These are phyloP conservation scores for Fusarium papillatum DNA, from an alignment of 2,329 filamentous ascomycete genomes.

Conservation along the genomic window DNA sequence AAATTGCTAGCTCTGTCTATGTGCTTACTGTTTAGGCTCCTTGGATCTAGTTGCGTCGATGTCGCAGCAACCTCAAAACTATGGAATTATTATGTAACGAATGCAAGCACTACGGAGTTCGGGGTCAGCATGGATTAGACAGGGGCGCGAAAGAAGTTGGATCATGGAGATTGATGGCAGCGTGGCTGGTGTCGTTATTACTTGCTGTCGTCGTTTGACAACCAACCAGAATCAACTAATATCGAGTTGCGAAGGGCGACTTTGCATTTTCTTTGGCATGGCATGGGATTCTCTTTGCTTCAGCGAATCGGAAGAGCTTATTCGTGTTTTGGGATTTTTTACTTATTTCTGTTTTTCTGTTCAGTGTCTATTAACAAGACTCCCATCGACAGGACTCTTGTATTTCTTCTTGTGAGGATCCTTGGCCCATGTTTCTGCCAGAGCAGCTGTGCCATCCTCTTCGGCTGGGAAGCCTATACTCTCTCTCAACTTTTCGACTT, in stretches of 20 bases:
- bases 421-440: constrained; percentile 85
- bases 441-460: constrained; percentile 81
- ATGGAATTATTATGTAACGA: constrained; percentile 23
- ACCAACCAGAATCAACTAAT: constrained; percentile 30
- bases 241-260: constrained; percentile 22
- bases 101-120: constrained; percentile 41
- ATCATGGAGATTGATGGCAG: constrained; percentile 23
- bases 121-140: constrained; percentile 40
- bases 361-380: constrained; percentile 59
- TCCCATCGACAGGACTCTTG: constrained; percentile 67
- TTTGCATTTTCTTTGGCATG: constrained; percentile 16
- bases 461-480: constrained; percentile 79
- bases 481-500: constrained; percentile 84
- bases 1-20: constrained; percentile 12
- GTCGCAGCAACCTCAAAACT: constrained; percentile 15
- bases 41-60: constrained; percentile 17
- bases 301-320: constrained; percentile 26
- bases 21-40: background rate
- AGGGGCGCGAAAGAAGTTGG: constrained; percentile 30
- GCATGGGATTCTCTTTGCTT: constrained; percentile 22
- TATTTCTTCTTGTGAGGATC: constrained; percentile 63
- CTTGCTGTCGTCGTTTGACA: constrained; percentile 8
- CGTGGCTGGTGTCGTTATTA: constrained; percentile 17
- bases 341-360: constrained; percentile 22
- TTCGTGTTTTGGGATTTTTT: constrained; percentile 4